These are phyloP conservation scores for Dothistroma septosporum DNA, from an alignment of 2,329 filamentous ascomycete genomes.

Conservation along the genomic window DNA sequence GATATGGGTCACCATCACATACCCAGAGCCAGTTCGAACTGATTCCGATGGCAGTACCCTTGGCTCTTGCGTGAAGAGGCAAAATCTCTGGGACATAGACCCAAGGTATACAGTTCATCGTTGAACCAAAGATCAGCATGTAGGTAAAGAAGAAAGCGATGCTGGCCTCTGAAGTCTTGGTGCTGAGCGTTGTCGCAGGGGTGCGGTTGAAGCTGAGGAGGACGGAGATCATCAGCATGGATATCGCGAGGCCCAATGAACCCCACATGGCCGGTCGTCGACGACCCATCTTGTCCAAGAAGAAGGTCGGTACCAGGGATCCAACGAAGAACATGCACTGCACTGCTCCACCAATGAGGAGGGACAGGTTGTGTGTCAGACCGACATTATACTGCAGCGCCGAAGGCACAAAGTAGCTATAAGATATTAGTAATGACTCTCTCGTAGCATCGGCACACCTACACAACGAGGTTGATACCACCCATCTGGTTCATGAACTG, in stretches of 20 bases:
- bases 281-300: slow-evolving; percentile 41
- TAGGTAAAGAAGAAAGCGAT: slow-evolving; percentile 50
- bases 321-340: slow-evolving; percentile 43
- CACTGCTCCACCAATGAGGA: slow-evolving; percentile 47
- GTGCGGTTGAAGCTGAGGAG: slow-evolving; percentile 42
- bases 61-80: slow-evolving; percentile 48
- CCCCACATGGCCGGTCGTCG: slow-evolving; percentile 36
- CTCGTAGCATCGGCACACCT: slow-evolving; percentile 10
- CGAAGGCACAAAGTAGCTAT: slow-evolving; percentile 41
- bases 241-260: slow-evolving; percentile 34
- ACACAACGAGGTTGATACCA: slow-evolving; percentile 40
- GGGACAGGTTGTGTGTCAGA: slow-evolving; percentile 41
- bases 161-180: slow-evolving; percentile 43
- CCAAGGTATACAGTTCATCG: slow-evolving; percentile 49
- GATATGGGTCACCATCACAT: slow-evolving; percentile 4
- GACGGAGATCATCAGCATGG: slow-evolving; percentile 40
- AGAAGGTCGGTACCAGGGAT: slow-evolving; percentile 45
- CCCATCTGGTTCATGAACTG: slow-evolving; percentile 31
- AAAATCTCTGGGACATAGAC: slow-evolving; percentile 50
- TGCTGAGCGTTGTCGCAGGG: slow-evolving; percentile 30
- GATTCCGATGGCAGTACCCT: slow-evolving; percentile 49
- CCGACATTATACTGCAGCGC: slow-evolving; percentile 48
- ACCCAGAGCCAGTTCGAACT: slow-evolving; percentile 48
- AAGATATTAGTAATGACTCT: slow-evolving; percentile 1
- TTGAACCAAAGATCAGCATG: slow-evolving; percentile 38